Percentiles rank a stretch among this genome's conserved stretches.
These are phyloP conservation scores for Melanogaster broomeanus DNA, from an alignment of 768 basidiomycete genomes.

Conservation along the genomic window DNA sequence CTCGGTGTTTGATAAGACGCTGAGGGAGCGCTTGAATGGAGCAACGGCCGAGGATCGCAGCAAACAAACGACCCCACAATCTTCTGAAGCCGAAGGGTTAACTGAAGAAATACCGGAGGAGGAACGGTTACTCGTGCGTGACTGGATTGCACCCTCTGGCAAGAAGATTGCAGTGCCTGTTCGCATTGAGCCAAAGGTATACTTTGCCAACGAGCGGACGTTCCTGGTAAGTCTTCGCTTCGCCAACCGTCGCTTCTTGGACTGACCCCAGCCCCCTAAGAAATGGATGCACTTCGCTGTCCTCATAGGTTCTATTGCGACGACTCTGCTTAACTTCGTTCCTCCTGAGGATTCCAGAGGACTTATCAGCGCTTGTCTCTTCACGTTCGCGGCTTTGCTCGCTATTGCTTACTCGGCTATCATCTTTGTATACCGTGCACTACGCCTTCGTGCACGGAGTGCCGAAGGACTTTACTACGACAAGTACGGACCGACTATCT, in stretches of 20 bases:
- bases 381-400: constrained; percentile 87
- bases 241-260: background rate
- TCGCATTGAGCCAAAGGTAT: constrained; percentile 97
- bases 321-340: constrained; percentile 86
- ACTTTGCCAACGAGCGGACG: constrained; percentile 94
- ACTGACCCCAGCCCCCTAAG: constrained; percentile 38
- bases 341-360: constrained; percentile 71
- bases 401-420: constrained; percentile 85
- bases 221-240: constrained; percentile 70
- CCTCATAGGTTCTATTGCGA: constrained; percentile 86
- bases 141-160: constrained; percentile 79
- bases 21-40: constrained; percentile 64
- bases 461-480: constrained; percentile 89
- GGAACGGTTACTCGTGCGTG: constrained; percentile 61
- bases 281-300: constrained; percentile 91
- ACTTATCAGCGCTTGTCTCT: constrained; percentile 83
- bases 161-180: constrained; percentile 93
- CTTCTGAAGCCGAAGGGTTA: constrained; percentile 35
- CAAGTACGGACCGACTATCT: constrained; percentile 78
- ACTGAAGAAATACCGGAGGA: constrained; percentile 41
- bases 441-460: constrained; percentile 63
- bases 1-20: constrained; percentile 78
- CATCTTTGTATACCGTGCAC: constrained; percentile 78
- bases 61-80: constrained; percentile 10
- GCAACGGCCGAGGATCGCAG: constrained; percentile 30